Percentiles rank a stretch among this genome's conserved stretches.
Evolutionary conservation across 306 rosid genomes (phyloP).

Genomic region (Castanopsis chinensis): DNA sequence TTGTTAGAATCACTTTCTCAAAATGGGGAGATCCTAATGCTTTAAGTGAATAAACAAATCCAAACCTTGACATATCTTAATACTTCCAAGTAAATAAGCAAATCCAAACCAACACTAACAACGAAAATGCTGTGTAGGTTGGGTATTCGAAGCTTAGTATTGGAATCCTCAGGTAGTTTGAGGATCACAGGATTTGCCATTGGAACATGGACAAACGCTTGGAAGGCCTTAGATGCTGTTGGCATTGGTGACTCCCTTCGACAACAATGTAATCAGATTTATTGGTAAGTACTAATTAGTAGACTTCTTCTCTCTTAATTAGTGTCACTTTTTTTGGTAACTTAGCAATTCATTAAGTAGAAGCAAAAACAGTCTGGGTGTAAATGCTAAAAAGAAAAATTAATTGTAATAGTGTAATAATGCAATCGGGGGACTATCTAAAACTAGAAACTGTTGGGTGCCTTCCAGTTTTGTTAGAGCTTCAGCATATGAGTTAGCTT

Average conservation of each 20-base stretch:
- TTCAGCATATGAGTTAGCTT: not conserved
- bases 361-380: too few relatives aligned
- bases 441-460: not conserved
- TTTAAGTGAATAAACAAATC: too few relatives aligned
- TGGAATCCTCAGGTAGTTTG: constrained; percentile 56
- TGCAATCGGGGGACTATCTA: too few relatives aligned
- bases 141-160: constrained; percentile 61
- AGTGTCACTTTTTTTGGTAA: not conserved
- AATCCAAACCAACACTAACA: too few relatives aligned
- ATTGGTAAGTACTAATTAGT: constrained; percentile 26
- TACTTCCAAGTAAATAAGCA: too few relatives aligned
- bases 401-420: too few relatives aligned
- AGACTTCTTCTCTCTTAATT: not conserved
- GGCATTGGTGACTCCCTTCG: constrained; percentile 61
- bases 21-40: too few relatives aligned
- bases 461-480: not conserved
- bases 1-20: too few relatives aligned
- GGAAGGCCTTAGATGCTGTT: constrained; percentile 85
- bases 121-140: constrained; percentile 24
- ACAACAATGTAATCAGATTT: constrained; percentile 32
- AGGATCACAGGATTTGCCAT: constrained; percentile 70
- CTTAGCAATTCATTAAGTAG: too few relatives aligned
- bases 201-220: constrained; percentile 57
- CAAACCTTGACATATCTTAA: too few relatives aligned
- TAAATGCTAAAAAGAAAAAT: too few relatives aligned